A percentile compares a stretch with the other conserved stretches of the same genome.
phyloP scores from a whole-genome alignment of 139 green algal species.

The Chlamydomonas incerta region DNA sequence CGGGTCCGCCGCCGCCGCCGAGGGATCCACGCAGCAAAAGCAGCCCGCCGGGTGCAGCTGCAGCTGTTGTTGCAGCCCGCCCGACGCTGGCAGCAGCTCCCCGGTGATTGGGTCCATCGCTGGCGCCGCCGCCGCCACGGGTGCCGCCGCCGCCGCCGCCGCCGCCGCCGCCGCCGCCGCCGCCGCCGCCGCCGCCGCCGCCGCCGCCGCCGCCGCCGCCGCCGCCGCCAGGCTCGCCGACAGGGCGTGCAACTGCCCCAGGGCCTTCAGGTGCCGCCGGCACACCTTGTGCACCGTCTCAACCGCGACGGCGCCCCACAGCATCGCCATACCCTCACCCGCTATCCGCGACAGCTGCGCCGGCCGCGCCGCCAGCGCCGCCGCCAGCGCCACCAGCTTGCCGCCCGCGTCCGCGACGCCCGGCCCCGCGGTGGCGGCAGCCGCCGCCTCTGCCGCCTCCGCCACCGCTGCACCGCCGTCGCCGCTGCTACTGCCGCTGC shows the following conservation, averaged over 20 bases:
- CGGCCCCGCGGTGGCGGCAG: background rate
- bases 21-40: constrained; percentile 2
- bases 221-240: background rate
- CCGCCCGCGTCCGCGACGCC: background rate
- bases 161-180: background rate
- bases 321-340: constrained; percentile 6
- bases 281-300: constrained; percentile 23
- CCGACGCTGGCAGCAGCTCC: background rate
- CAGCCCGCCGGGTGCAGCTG: constrained; percentile 15
- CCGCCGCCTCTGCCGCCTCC: background rate
- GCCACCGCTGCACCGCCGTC: background rate
- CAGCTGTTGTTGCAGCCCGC: background rate
- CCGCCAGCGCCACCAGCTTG: constrained; percentile 7
- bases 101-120: background rate
- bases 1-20: background rate
- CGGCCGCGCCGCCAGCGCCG: constrained; percentile 2
- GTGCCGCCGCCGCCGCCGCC: background rate
- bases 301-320: constrained; percentile 18
- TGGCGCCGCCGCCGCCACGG: background rate
- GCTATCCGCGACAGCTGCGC: background rate
- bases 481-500: background rate
- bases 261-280: constrained; percentile 18
- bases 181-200: background rate
- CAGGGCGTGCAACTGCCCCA: constrained; percentile 17
- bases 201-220: background rate